Base-by-base conservation (phyloP, 129 eudicot species). In the Helichrysum umbraculigerum region DNA sequence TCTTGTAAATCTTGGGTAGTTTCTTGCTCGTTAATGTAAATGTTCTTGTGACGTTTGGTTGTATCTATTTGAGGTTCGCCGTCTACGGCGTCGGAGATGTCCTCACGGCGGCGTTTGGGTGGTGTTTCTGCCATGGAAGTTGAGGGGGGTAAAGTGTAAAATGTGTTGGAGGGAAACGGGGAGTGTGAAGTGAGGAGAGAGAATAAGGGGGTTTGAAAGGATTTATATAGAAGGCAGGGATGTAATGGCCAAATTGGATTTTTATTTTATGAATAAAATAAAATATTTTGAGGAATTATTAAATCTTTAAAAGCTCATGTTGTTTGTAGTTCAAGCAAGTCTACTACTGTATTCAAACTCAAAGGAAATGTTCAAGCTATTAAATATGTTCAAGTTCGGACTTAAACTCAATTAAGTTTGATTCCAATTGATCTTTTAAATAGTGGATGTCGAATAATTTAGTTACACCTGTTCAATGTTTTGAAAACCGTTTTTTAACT, bases 161-260 rank as follows among this genome's bases (percentile, higher is more conserved):
- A 32, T 56, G 15, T 28, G 74, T 6, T 64, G 79, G 56, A 72
- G 67, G 70, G 50, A 66, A 57, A 37, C 41, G 16, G 61, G 30
- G 32, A 37, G 73, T 64, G 61, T 69, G 64, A 81, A 77, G 58
- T 84, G 93, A 86, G 80, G 87, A 86, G 90, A 88, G 91, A 88
- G 91, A 85, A 80, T 58, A 76, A 71, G 58, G 70, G 61, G 82
- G 65, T 78, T 51, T 25, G 84, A 78, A 75, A 66, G 76, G 75
- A 78, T 42, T 81, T 89, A 86, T 89, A 89, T 86, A 89, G 94
- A 82, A 62, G 78, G 78, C 33, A 21, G 81, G 77, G 63, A 77
- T 10, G 12, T 72, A 12, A 19, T 67, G 71, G 70, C 73, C 79
- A 80, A 79, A 41, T 80, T 65, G 72, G 70, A 67, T 56, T 25